Percentiles rank a stretch among this genome's conserved stretches.
Conservation (phyloP, 352 stramenopile species). For the Phytophthora cryptogea region DNA sequence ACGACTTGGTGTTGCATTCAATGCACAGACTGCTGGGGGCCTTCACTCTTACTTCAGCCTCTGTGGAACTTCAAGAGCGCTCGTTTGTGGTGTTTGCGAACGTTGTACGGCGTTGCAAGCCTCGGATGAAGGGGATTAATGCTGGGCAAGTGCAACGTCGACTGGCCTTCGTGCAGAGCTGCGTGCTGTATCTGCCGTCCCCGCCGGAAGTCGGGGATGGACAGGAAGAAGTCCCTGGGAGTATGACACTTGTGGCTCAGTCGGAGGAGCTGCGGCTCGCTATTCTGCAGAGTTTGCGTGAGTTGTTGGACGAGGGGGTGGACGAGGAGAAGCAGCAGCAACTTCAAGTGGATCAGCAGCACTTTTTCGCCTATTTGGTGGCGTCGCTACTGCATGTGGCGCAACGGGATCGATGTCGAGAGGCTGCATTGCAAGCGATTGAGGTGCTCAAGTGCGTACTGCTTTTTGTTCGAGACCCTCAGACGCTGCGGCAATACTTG, state of each 20-base stretch:
- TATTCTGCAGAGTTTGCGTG: slow-evolving; percentile 48
- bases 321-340: slow-evolving; percentile 15
- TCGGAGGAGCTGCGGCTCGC: slow-evolving; percentile 66
- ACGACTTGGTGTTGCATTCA: slow-evolving; percentile 71
- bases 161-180: slow-evolving; percentile 59
- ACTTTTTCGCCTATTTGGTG: slow-evolving; percentile 79
- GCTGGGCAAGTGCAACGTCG: slow-evolving; percentile 18
- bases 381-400: slow-evolving; percentile 64
- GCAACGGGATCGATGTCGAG: slow-evolving; percentile 51
- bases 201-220: slow-evolving; percentile 31
- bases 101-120: slow-evolving; percentile 40
- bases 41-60: slow-evolving; percentile 25
- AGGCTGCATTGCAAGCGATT: slow-evolving; percentile 43
- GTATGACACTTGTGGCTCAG: slow-evolving; percentile 28
- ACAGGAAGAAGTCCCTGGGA: slow-evolving; percentile 20
- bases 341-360: slow-evolving; percentile 40
- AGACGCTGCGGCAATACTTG: slow-evolving; percentile 66
- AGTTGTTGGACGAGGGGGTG: slow-evolving; percentile 34
- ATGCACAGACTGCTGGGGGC: slow-evolving; percentile 59
- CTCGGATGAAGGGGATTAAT: slow-evolving; percentile 26
- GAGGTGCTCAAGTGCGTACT: slow-evolving; percentile 46
- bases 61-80: slow-evolving; percentile 27
- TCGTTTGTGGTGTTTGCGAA: slow-evolving; percentile 30
- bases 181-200: slow-evolving; percentile 58
- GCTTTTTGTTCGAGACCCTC: slow-evolving; percentile 42